Conservation (phyloP, 1,284 basidiomycete genomes). For the Pyrrhoderma noxium region DNA sequence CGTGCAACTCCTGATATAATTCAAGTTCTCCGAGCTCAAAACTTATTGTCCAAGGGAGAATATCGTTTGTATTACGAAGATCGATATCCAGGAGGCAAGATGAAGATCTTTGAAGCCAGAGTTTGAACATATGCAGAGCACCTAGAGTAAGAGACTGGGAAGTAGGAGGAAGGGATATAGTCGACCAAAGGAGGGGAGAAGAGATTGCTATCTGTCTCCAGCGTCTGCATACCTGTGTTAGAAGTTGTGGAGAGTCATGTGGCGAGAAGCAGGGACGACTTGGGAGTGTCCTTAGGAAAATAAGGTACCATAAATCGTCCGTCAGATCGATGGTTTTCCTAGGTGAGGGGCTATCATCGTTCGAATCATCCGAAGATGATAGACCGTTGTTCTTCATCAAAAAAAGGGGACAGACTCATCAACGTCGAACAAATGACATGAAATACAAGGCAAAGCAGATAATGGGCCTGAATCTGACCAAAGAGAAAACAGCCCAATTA, state of each 20-base stretch:
- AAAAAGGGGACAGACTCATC: too few relatives aligned
- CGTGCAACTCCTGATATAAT: not conserved
- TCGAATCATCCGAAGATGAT: too few relatives aligned
- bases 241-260: not conserved
- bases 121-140: slow-evolving; percentile 4
- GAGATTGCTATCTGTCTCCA: slow-evolving; percentile 9
- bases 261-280: not conserved
- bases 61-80: slow-evolving; percentile 6
- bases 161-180: not conserved
- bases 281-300: slow-evolving; percentile 1
- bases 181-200: slow-evolving; percentile 9
- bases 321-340: not conserved
- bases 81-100: slow-evolving; percentile 7
- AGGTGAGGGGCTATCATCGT: too few relatives aligned
- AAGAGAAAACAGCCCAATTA: too few relatives aligned
- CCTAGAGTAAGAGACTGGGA: not conserved
- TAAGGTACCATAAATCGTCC: slow-evolving; percentile 8
- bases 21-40: not conserved
- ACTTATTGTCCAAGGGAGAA: slow-evolving; percentile 9
- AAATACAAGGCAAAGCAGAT: too few relatives aligned
- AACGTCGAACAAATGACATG: too few relatives aligned
- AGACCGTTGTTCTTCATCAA: too few relatives aligned
- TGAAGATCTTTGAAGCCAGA: slow-evolving; percentile 8
- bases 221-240: slow-evolving; percentile 5
- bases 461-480: too few relatives aligned